Percentiles rank a stretch among this genome's conserved stretches.
Conservation (phyloP, 495 filamentous ascomycete species). For the Penicillium goetzii region DNA sequence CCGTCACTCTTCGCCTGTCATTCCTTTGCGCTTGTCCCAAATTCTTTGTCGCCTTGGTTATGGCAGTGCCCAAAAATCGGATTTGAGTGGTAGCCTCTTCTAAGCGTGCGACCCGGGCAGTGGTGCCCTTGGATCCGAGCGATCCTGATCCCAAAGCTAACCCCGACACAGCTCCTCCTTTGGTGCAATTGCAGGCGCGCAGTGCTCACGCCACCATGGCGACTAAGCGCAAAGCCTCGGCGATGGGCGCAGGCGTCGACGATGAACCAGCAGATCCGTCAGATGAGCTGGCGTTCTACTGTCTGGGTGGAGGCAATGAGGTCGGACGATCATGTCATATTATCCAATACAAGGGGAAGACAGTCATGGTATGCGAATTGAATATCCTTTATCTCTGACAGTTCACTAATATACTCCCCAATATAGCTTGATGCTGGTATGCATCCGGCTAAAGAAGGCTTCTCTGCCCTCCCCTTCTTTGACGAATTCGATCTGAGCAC, state of each 20-base stretch:
- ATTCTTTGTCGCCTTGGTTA: constrained; percentile 7
- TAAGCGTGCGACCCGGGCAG: constrained; percentile 11
- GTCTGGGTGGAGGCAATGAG: constrained; percentile 93
- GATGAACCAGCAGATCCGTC: constrained; percentile 76
- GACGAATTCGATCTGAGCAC: constrained; percentile 98
- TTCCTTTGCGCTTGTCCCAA: background rate
- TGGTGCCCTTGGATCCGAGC: constrained; percentile 13
- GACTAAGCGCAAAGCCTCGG: constrained; percentile 73
- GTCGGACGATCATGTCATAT: constrained; percentile 98
- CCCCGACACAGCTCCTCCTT: background rate
- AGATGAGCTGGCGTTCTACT: constrained; percentile 91
- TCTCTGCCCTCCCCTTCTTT: constrained; percentile 92
- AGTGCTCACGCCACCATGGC: constrained; percentile 56
- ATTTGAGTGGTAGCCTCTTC: constrained; percentile 15
- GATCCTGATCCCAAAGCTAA: background rate
- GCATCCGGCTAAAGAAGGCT: constrained; percentile 95
- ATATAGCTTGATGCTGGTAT: constrained; percentile 90
- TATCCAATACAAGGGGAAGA: constrained; percentile 98
- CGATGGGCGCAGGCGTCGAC: constrained; percentile 59
- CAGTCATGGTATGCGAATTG: constrained; percentile 77
- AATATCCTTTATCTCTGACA: background rate
- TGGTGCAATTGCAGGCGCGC: background rate
- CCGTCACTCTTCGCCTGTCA: background rate
- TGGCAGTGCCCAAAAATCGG: constrained; percentile 3
- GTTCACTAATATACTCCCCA: constrained; percentile 22